These are phyloP conservation scores for Metschnikowia hibisci DNA, from an alignment of 805 yeast genomes.

Conservation along the genomic window DNA sequence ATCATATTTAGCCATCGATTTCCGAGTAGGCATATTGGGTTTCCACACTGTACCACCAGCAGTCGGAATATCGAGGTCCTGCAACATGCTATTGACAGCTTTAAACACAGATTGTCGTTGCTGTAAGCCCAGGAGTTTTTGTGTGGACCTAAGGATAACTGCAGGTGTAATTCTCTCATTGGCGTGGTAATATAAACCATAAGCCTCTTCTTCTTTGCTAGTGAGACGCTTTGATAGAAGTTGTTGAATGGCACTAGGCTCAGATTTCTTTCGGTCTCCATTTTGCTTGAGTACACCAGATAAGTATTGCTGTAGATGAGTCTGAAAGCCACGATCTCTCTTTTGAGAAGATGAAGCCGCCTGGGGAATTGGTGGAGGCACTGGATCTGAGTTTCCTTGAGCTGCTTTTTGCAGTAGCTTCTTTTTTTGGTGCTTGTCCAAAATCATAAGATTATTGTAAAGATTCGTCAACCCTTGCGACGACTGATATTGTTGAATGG, in stretches of 20 bases:
- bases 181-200: conserved; percentile 77
- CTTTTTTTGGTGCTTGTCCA: conserved; percentile 58
- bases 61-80: conserved; percentile 74
- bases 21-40: conserved; percentile 85
- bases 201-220: conserved; percentile 75
- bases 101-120: conserved; percentile 71
- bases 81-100: conserved; percentile 63
- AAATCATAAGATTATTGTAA: conserved; percentile 69
- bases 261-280: conserved; percentile 25
- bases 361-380: conserved; percentile 55
- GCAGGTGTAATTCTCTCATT: conserved; percentile 71
- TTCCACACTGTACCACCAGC: conserved; percentile 49
- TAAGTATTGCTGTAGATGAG: conserved; percentile 43
- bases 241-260: conserved; percentile 38
- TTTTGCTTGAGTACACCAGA: conserved; percentile 35
- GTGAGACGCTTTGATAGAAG: conserved; percentile 55
- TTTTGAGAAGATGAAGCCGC: conserved; percentile 47
- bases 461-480: conserved; percentile 88
- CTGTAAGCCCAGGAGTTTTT: conserved; percentile 40
- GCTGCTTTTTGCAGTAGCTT: conserved; percentile 43
- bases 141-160: conserved; percentile 72
- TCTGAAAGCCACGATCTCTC: conserved; percentile 39
- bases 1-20: conserved; percentile 73
- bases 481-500: conserved; percentile 70
- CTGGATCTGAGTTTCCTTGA: conserved; percentile 35